These are phyloP conservation scores for Artomyces pyxidatus DNA, from an alignment of 768 basidiomycete genomes.

Conservation along the genomic window DNA sequence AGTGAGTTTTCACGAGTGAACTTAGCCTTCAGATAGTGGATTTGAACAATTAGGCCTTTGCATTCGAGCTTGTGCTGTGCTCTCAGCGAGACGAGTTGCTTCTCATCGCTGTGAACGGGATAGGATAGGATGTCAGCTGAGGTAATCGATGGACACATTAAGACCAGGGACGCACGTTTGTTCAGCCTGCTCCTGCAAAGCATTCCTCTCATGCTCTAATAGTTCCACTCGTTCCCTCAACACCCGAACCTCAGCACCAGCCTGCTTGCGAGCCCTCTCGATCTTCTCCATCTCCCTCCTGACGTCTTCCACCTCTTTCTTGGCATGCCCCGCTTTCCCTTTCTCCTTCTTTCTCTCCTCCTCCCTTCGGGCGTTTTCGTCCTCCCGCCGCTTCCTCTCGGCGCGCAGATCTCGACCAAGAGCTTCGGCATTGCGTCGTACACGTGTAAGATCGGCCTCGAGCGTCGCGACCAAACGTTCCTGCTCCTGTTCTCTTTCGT, in stretches of 20 bases:
- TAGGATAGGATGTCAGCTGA: too few species aligned
- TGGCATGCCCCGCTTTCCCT: slow-evolving; percentile 24
- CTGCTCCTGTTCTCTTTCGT: slow-evolving; percentile 53
- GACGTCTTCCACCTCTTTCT: slow-evolving; percentile 12
- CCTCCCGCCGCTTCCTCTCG: slow-evolving; percentile 61
- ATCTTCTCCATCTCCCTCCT: slow-evolving; percentile 28
- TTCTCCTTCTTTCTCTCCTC: slow-evolving; percentile 40
- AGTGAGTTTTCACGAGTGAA: slow-evolving; percentile 80
- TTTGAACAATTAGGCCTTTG: slow-evolving; percentile 86
- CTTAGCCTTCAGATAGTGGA: slow-evolving; percentile 86
- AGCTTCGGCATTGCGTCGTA: slow-evolving; percentile 66
- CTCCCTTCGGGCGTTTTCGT: slow-evolving; percentile 40
- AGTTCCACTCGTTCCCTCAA: slow-evolving; percentile 23
- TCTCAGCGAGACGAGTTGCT: slow-evolving; percentile 46
- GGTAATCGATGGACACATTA: too few species aligned
- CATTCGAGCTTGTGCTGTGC: slow-evolving; percentile 76
- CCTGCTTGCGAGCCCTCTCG: slow-evolving; percentile 63
- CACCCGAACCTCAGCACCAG: slow-evolving; percentile 54
- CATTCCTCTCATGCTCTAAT: slow-evolving; percentile 35
- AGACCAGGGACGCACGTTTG: slow-evolving; percentile 42
- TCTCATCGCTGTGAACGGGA: slow-evolving; percentile 36
- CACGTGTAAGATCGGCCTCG: slow-evolving; percentile 67
- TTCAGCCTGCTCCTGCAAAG: slow-evolving; percentile 52
- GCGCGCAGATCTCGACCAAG: slow-evolving; percentile 72
- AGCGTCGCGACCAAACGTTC: slow-evolving; percentile 56